Percentiles rank a stretch among this genome's conserved stretches.
Conservation (phyloP, 2,329 filamentous ascomycete species). For the Aspergillus sp. region DNA sequence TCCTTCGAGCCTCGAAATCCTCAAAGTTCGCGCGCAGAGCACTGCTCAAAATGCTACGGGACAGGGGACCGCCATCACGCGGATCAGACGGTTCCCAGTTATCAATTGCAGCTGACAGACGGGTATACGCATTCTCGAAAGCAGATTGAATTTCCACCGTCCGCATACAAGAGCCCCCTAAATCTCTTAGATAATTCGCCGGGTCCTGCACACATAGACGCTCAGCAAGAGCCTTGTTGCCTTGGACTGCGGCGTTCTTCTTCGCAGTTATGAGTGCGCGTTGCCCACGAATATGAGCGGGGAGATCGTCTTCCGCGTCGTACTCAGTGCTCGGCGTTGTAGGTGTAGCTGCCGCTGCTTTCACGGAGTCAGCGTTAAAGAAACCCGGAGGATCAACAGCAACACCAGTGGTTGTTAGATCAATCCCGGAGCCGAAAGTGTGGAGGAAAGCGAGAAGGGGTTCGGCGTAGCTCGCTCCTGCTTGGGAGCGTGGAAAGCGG, state of each 20-base stretch:
- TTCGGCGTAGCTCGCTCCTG: slow-evolving; percentile 39
- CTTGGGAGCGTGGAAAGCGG: slow-evolving; percentile 26
- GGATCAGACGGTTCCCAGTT: slow-evolving; percentile 28
- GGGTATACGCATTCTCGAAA: slow-evolving; percentile 38
- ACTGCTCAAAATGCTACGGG: slow-evolving; percentile 30
- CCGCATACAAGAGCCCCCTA: slow-evolving; percentile 54
- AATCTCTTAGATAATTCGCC: slow-evolving; percentile 60
- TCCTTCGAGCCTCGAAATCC: slow-evolving; percentile 16
- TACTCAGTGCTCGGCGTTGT: slow-evolving; percentile 15
- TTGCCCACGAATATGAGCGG: slow-evolving; percentile 43
- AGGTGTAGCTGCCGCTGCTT: background rate
- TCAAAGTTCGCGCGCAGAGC: slow-evolving; percentile 38
- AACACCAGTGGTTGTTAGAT: slow-evolving; percentile 53
- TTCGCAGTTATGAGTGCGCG: slow-evolving; percentile 43
- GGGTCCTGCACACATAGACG: slow-evolving; percentile 64
- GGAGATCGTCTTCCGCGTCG: slow-evolving; percentile 8
- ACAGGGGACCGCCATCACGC: background rate
- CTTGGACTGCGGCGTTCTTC: slow-evolving; percentile 35
- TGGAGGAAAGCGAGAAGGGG: slow-evolving; percentile 55
- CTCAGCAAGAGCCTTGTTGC: slow-evolving; percentile 33
- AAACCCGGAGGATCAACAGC: slow-evolving; percentile 53
- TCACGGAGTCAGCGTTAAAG: slow-evolving; percentile 39
- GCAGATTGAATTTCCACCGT: slow-evolving; percentile 56
- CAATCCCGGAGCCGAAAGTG: slow-evolving; percentile 52
- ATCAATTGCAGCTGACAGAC: slow-evolving; percentile 30